Base-by-base conservation (phyloP, 352 stramenopile genomes). In the Globisporangium nunn region DNA sequence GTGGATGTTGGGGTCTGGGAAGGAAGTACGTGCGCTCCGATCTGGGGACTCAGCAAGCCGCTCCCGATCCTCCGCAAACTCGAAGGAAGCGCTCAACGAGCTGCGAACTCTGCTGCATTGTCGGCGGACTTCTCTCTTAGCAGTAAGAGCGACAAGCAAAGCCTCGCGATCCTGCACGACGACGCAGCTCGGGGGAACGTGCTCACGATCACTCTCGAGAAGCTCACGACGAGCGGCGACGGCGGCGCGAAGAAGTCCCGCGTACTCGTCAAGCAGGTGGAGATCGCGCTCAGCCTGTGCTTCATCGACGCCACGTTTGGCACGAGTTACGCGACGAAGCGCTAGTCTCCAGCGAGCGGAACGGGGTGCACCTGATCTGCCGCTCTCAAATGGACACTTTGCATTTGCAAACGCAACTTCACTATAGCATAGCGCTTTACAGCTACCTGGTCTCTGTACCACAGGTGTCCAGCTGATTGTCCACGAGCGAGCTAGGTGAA, bases 1-100 rank as follows among this genome's bases (percentile, higher is more conserved):
- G 64, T 86, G n/a, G 78, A 88, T 44, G 70, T 86, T 35, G 78
- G 50, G 10, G 57, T 84, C 14, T 88, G 78, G 78, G 75, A 83
- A 28, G 60, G 58, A 37, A 68, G 58, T 47, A 64, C 74, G 11
- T 82, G 71, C 39, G 50, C 66, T 3, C 78, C 75, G 7, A 50
- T 88, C 7, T 88, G 78, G 75, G 66, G 63, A 4, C 71, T 82
- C 33, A 80, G 57, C 40, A 65, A 69, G 29, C 43, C 62, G 1
- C 58, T 82, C 4, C 50, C 72, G 3, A 37, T 79, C 4, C 17
- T 49, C 2, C 31, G 44, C n/a, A n/a, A n/a, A n/a, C n/a, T n/a
- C n/a, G n/a, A n/a, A n/a, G n/a, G n/a, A n/a, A n/a, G n/a, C n/a
- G n/a, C n/a, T n/a, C n/a, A n/a, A n/a, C n/a, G n/a, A n/a, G n/a